phyloP scores from a whole-genome alignment of 768 basidiomycete genomes.

The Suillus luteus region DNA sequence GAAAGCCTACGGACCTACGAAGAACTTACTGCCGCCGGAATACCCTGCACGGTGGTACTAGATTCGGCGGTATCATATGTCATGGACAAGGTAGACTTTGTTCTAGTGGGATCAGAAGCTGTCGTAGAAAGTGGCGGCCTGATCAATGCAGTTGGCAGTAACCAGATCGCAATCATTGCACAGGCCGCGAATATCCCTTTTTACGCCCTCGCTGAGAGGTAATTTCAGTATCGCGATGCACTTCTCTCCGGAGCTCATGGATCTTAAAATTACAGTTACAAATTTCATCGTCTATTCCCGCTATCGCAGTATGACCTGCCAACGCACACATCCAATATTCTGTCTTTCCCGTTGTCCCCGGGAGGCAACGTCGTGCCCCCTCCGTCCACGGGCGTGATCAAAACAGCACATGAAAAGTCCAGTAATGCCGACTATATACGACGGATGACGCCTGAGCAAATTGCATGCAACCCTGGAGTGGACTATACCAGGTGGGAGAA shows the following conservation, averaged over 20 bases:
- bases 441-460: slow-evolving; percentile 78
- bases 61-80: slow-evolving; percentile 97
- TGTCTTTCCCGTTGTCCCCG: slow-evolving; percentile 60
- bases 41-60: slow-evolving; percentile 92
- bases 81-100: slow-evolving; percentile 95
- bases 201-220: slow-evolving; percentile 94
- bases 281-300: slow-evolving; percentile 96
- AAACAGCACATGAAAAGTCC: slow-evolving; percentile 10
- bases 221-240: slow-evolving; percentile 26
- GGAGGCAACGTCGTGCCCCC: slow-evolving; percentile 14
- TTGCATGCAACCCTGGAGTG: slow-evolving; percentile 81
- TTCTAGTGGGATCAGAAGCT: slow-evolving; percentile 96
- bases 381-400: slow-evolving; percentile 12
- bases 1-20: slow-evolving; percentile 89
- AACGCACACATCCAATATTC: slow-evolving; percentile 72
- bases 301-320: slow-evolving; percentile 89
- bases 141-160: slow-evolving; percentile 92
- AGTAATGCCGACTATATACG: slow-evolving; percentile 15
- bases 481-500: slow-evolving; percentile 83
- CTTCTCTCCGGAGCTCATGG: slow-evolving; percentile 23
- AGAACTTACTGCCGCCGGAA: slow-evolving; percentile 81
- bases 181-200: slow-evolving; percentile 94
- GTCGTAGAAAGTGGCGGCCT: slow-evolving; percentile 96
- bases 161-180: slow-evolving; percentile 95
- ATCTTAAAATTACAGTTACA: slow-evolving; percentile 65